Base-by-base conservation (phyloP, 768 basidiomycete genomes). In the Tulasnella sp. region DNA sequence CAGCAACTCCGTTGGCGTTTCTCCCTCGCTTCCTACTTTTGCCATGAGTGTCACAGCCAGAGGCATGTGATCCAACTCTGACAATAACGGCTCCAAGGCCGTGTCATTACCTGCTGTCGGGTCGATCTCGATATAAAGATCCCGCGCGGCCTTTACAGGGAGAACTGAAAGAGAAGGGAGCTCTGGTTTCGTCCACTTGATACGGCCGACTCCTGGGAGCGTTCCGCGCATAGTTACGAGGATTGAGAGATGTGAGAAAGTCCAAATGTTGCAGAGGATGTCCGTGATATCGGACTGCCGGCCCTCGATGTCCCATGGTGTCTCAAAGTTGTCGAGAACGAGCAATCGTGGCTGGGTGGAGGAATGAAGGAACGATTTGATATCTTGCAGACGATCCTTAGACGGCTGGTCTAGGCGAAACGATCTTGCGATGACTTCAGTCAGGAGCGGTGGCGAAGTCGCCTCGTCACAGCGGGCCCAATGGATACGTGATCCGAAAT, bases 11-110 rank as follows among this genome's bases (percentile, higher is more conserved):
- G 34, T 56, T 51, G 30, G 44, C 48, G 59, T 51, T 21, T 53
- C 56, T 15, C 34, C 54, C 45, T 61, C 58, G 9, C 47, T 47
- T 51, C 62, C 67, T 1, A 61, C 58, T 30, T 66, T 66, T 4
- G 74, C 73, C 66, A 74, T 67, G 4, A 75, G 66, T 19, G 67
- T 70, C 30, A 75, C 64, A 2, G 72, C 73, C 41, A 70, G 62
- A n/a, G 47, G 47, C 47, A 48, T 48, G 27, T n/a, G n/a, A n/a
- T 48, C 47, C 11, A 48, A n/a, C n/a, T 48, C 47, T 11, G 5
- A 48, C 19, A 29, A 48, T 11, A n/a, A n/a, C 19, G 47, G 5
- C 5, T 48, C 47, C 19, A 7, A 29, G 21, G 7, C 47, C 27
- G 19, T 5, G n/a, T 48, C 47, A n/a, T n/a, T n/a, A 5, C 7